phyloP scores from a whole-genome alignment of 139 green algal genomes.

The Auxenochlorella pyrenoidosa region DNA sequence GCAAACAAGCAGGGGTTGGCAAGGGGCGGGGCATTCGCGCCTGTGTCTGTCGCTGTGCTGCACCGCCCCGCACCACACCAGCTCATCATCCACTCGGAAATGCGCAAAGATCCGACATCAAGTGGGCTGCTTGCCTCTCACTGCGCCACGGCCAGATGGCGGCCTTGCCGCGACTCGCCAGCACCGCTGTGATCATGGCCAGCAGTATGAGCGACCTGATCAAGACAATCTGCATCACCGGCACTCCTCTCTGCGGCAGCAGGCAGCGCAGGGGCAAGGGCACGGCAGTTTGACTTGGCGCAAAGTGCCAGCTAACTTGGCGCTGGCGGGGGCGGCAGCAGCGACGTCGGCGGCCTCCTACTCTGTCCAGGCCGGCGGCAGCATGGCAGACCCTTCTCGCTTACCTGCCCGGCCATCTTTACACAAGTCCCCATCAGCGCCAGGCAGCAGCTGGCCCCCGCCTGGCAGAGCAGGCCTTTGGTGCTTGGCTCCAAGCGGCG shows the following conservation, averaged over 20 bases:
- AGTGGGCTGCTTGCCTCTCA: not conserved
- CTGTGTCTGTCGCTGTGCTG: too few relatives aligned
- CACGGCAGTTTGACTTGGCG: not conserved
- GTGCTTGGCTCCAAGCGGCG: not conserved
- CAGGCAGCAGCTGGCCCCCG: not conserved
- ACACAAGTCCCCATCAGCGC: not conserved
- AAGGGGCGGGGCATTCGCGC: too few relatives aligned
- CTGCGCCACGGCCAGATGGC: conserved; percentile 3
- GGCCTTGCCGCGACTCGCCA: not conserved
- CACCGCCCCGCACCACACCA: too few relatives aligned
- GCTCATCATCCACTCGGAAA: too few relatives aligned
- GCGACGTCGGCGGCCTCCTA: too few relatives aligned
- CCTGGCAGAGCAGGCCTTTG: not conserved
- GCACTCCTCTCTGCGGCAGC: not conserved
- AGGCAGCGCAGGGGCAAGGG: not conserved
- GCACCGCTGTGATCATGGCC: not conserved
- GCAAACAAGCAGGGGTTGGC: too few relatives aligned
- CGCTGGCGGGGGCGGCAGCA: too few relatives aligned
- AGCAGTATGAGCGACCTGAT: conserved; percentile 27
- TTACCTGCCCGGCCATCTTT: not conserved
- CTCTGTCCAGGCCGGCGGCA: too few relatives aligned
- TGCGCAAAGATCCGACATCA: too few relatives aligned
- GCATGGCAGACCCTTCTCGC: not conserved
- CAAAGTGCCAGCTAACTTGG: too few relatives aligned
- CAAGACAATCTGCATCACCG: conserved; percentile 37